Base-by-base conservation (phyloP, 2,329 filamentous ascomycete genomes). In the Plenodomus lindquistii region DNA sequence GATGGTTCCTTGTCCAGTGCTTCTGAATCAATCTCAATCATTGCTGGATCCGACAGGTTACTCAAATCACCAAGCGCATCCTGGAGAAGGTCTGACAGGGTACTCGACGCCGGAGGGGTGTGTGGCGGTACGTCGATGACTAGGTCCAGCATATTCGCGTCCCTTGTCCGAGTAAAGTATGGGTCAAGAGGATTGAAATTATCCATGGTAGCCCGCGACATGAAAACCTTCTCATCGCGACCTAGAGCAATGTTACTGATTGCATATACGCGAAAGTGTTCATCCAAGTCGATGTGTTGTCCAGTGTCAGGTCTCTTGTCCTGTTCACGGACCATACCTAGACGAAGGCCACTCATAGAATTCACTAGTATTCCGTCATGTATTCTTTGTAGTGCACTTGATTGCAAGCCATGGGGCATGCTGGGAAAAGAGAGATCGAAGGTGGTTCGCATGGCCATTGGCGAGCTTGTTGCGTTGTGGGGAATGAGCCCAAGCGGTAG, bases 191-290 rank as follows among this genome's bases (percentile, higher is more conserved):
- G 82, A 56, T 89, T 86, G 48, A 87, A 84, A 21, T 91, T 85
- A 20, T 74, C 67, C 35, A 80, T 63, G 1, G 93, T 82, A 48
- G 91, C 85, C 19, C 88, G 84, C 39, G 87, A 81, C 55, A 97
- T 82, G 66, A 89, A 89, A 17, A 97, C 85, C 55, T 87, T 89
- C 72, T 97, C 93, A 65, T 97, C 91, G 40, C 88, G 86, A 3
- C 93, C 93, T 3, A 99, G 78, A 1, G 88, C 83, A 35, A 92
- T 82, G 58, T 88, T 89, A 36, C 90, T 91, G 53, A 96, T 85
- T 37, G 88, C 87, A 48, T 88, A 89, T 36, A 97, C 86, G 46
- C 86, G 81, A 79, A 88, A 91, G 13, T 77, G 72, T 27, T 74
- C 71, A 31, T 72, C 68, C 27, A 70, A 27, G 0, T 57, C 50